These are phyloP conservation scores for Eucalyptus polyanthemos DNA, from an alignment of 345 rosid species.

Conservation along the genomic window DNA sequence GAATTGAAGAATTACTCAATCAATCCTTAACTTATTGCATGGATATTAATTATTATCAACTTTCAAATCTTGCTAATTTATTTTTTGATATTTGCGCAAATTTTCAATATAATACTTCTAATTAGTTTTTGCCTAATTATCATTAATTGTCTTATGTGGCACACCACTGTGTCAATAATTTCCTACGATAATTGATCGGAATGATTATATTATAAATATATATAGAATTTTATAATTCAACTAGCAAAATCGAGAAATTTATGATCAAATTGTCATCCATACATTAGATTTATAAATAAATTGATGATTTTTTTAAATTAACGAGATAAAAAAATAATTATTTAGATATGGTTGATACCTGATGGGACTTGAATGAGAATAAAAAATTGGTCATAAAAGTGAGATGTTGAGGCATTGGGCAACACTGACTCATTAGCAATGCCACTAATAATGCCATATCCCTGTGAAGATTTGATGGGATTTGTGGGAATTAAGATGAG, in stretches of 20 bases:
- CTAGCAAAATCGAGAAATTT: neutral
- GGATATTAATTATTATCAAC: rapidly evolving
- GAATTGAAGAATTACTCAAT: neutral
- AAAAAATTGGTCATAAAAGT: neutral
- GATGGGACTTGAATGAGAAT: neutral
- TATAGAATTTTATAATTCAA: neutral
- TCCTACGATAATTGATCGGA: rapidly evolving
- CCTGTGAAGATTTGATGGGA: neutral
- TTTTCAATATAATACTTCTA: neutral
- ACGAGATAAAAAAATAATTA: neutral
- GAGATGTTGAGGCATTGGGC: neutral
- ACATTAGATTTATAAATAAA: rapidly evolving
- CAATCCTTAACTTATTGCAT: rapidly evolving
- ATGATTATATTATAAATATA: neutral
- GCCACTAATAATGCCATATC: neutral
- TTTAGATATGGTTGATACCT: neutral
- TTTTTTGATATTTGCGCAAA: rapidly evolving
- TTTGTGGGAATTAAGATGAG: neutral
- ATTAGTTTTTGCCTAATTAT: rapidly evolving
- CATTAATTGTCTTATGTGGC: neutral
- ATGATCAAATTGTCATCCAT: rapidly evolving
- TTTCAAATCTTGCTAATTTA: neutral
- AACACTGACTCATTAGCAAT: neutral
- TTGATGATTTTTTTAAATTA: neutral
- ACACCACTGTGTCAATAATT: rapidly evolving